These are phyloP conservation scores for Clarireedia homoeocarpa DNA, from an alignment of 2,329 filamentous ascomycete species.

Conservation along the genomic window DNA sequence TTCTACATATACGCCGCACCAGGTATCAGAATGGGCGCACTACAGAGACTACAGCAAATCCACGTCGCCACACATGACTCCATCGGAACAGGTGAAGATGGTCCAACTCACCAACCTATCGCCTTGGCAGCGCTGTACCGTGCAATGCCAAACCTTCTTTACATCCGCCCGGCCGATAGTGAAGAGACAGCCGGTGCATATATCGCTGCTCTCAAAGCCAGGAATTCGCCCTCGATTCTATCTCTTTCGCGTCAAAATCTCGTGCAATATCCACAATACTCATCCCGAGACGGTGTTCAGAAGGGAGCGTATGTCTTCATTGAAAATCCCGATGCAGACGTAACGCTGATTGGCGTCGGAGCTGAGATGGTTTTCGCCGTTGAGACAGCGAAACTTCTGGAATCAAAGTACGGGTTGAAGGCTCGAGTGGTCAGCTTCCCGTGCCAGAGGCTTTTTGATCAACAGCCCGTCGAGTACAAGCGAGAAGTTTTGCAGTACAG, in stretches of 20 bases:
- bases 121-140: constrained; percentile 49
- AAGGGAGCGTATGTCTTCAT: background rate
- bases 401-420: constrained; percentile 30
- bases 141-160: constrained; percentile 54
- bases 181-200: constrained; percentile 51
- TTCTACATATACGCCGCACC: constrained; percentile 53
- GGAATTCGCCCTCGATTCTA: background rate
- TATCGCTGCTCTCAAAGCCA: constrained; percentile 25
- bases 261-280: background rate
- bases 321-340: background rate
- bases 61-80: constrained; percentile 55
- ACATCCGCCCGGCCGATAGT: constrained; percentile 51
- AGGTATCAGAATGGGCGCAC: constrained; percentile 52
- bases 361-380: constrained; percentile 33
- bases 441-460: constrained; percentile 37
- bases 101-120: constrained; percentile 55
- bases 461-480: constrained; percentile 37
- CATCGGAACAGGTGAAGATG: constrained; percentile 52
- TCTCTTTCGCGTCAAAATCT: background rate
- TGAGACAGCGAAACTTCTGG: constrained; percentile 33
- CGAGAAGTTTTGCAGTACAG: constrained; percentile 37
- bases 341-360: background rate
- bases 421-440: constrained; percentile 38
- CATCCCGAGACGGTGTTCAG: background rate
- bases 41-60: constrained; percentile 47